Evolutionary conservation across 2,329 filamentous ascomycete genomes (phyloP).

Genomic region (Teratosphaeriaceae sp.): DNA sequence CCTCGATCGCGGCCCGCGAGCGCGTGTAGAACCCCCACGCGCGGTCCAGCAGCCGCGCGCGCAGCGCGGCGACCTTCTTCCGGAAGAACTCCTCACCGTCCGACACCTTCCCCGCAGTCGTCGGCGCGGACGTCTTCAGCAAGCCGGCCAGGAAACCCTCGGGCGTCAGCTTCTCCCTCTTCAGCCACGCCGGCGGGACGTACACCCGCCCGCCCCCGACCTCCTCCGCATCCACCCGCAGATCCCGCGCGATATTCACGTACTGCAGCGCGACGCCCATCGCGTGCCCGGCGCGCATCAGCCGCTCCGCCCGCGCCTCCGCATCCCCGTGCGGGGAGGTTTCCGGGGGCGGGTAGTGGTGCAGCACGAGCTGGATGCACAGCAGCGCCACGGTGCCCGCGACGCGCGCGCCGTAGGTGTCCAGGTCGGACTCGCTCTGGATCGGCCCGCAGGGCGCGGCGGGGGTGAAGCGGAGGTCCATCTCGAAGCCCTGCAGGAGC

Average conservation of each 20-base stretch:
- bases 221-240: constrained; percentile 60
- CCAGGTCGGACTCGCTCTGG: constrained; percentile 50
- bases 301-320: constrained; percentile 30
- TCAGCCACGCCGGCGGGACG: constrained; percentile 58
- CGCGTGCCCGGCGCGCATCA: constrained; percentile 51
- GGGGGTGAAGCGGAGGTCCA: constrained; percentile 53
- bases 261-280: constrained; percentile 75
- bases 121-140: constrained; percentile 7
- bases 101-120: not conserved
- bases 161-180: constrained; percentile 49
- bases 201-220: constrained; percentile 64
- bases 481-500: constrained; percentile 62
- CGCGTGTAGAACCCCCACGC: constrained; percentile 60
- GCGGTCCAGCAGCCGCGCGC: constrained; percentile 49
- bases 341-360: constrained; percentile 49
- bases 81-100: constrained; percentile 37
- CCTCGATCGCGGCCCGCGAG: no score
- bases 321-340: no score
- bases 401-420: constrained; percentile 59
- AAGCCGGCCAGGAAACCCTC: constrained; percentile 45
- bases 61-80: constrained; percentile 43
- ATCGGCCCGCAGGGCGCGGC: constrained; percentile 43
- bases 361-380: constrained; percentile 60
- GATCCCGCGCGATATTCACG: constrained; percentile 69
- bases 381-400: constrained; percentile 67